These are phyloP conservation scores for Pisolithus orientalis DNA, from an alignment of 768 basidiomycete species.

Conservation along the genomic window DNA sequence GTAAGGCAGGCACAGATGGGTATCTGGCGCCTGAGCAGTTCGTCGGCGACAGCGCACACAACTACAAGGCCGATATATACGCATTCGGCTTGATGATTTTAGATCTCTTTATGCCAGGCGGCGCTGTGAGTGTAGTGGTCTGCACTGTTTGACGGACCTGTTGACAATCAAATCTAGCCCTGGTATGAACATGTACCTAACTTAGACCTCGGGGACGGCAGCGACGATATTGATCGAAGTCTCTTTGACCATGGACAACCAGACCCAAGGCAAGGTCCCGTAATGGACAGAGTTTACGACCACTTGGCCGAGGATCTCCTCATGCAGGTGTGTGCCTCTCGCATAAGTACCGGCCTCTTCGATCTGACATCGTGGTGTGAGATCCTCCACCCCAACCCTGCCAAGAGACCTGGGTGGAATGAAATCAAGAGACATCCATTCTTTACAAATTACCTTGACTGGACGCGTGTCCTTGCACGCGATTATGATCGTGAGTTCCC, in stretches of 20 bases:
- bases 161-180: background rate
- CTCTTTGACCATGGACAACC: background rate
- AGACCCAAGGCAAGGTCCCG: background rate
- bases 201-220: background rate
- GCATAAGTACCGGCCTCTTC: background rate
- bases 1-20: conserved; percentile 31
- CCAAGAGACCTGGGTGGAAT: conserved; percentile 5
- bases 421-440: conserved; percentile 7
- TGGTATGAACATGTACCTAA: conserved; percentile 4
- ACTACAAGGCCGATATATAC: conserved; percentile 38
- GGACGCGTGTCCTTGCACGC: conserved; percentile 3
- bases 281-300: conserved; percentile 2
- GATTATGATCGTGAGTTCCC: conserved; percentile 6
- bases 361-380: background rate
- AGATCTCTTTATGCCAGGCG: conserved; percentile 5
- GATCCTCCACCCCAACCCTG: conserved; percentile 3
- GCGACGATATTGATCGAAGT: background rate
- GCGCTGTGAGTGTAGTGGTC: conserved; percentile 1
- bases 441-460: conserved; percentile 3
- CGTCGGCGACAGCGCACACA: conserved; percentile 28
- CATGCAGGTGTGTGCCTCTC: background rate
- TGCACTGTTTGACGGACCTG: background rate
- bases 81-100: conserved; percentile 27
- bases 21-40: conserved; percentile 42
- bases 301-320: conserved; percentile 6